Base-by-base conservation (phyloP, 768 basidiomycete genomes). In the Polyporus arcularius region DNA sequence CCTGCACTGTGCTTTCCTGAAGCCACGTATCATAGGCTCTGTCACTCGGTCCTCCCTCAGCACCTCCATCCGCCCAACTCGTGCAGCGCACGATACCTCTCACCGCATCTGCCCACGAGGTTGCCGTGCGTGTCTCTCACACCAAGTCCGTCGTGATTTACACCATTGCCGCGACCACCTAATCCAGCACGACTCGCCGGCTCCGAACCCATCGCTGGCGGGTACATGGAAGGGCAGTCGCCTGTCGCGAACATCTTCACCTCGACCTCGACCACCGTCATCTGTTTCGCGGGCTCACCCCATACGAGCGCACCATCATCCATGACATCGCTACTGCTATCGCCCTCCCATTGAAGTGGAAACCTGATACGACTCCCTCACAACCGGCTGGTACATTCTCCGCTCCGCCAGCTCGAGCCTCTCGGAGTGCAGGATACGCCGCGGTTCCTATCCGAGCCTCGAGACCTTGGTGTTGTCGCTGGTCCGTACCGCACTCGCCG, bases 51-150 rank as follows among this genome's bases (percentile, higher is more conserved):
- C 61, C 16, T 65, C 55, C 40, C 69, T 62, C 41, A 80, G 71
- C 10, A 81, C 75, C 47, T 71, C 65, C 16, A 66, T 72, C 60
- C 76, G 71, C 80, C 81, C 74, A 75, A 80, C 45, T 77, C 78
- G 71, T 81, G 78, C 51, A 80, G 58, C 21, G 78, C 76, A 31
- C 81, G 70, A 67, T 79, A 78, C 35, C 63, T 66, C 18, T 58
- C 18, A 15, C 35, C 41, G 26, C 12, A 53, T 16, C 40, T 39
- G 10, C 26, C 32, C 49, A 21, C 42, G 16, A 6, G 15, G 16
- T 18, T 31, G 18, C 11, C 72, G 21, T 62, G 65, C 31, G 31
- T 39, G 9, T 32, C 49, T 5, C 31, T 16, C 31, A 16, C 7
- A 7, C 15, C n/a, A 11, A 8, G 16, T 9, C 32, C 21, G 38